Base-by-base conservation (phyloP, 164 flowering plant genomes). In the Kingdonia uniflora region DNA sequence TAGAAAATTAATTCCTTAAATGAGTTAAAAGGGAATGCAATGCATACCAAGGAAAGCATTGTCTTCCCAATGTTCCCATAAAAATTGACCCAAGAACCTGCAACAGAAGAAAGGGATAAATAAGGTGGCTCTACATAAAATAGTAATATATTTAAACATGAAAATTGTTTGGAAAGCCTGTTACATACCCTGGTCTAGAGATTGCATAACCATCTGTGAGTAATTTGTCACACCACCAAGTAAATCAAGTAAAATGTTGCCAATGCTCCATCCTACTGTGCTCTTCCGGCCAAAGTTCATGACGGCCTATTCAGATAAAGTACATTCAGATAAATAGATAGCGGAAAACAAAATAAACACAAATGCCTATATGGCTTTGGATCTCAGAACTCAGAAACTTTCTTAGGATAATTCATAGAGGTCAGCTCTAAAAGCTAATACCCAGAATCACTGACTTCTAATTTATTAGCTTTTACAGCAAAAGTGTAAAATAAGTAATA, bases 181-280 rank as follows among this genome's bases (percentile, higher is more conserved):
- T 16, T 44, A 19, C 48, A 44, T n/a, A 44, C 48, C 48, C 7
- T 19, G 48, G 64, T 88, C 98, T 19, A 92, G 74, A 42, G 98
- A 85, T 60, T 92, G 98, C 60, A 76, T 64, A 10, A 65, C 76
- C 98, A 92, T 86, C 67, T 92, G 95, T 6, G 62, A 74, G 58
- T 77, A 84, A 68, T 74, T 88, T 22, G 91, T 63, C 48, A 84
- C 19, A 2, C 94, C 95, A 58, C 98, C 98, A 44, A 64, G 48
- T 47, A 92, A 75, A 73, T 88, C 98, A 19, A 88, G 91, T 63
- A 88, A 63, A 59, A 85, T 81, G 65, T 80, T 79, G 16, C 91
- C 98, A 51, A 88, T 86, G 77, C 98, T 92, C 74, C 82, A 92
- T 46, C 98, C 96, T 19, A 64, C 76, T 17, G 98, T 91, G 76